Evolutionary conservation across 2,329 filamentous ascomycete genomes (phyloP).

Genomic region (Colletotrichum salicis): DNA sequence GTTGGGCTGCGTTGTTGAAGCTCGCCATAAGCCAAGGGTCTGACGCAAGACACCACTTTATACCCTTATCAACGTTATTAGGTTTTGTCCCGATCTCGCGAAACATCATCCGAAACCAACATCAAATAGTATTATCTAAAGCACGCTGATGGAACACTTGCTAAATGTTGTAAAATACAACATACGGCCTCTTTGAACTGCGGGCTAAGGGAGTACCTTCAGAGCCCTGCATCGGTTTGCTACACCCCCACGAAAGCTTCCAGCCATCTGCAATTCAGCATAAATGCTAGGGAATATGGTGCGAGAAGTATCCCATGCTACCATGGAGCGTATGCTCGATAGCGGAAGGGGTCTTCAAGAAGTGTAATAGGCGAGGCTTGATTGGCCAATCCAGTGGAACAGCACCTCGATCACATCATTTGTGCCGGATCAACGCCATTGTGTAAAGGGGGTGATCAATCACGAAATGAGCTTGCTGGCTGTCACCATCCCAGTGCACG

Average conservation of each 20-base stretch:
- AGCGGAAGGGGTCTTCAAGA: neutral
- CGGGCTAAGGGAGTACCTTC: neutral
- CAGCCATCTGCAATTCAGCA: neutral
- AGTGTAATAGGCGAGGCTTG: neutral
- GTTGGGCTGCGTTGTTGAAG: neutral
- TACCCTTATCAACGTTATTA: neutral
- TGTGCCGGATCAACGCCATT: constrained; percentile 28
- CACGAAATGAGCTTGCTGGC: constrained; percentile 30
- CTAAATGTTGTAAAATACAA: neutral
- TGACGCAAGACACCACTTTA: constrained; percentile 16
- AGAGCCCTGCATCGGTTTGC: neutral
- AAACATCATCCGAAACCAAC: neutral
- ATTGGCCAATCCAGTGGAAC: constrained; percentile 1
- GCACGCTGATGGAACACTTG: neutral
- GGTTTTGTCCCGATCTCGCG: neutral
- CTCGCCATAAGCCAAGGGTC: constrained; percentile 14
- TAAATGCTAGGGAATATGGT: no score
- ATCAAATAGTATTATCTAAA: neutral
- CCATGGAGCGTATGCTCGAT: neutral
- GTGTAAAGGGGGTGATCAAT: constrained; percentile 8
- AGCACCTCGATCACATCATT: constrained; percentile 26
- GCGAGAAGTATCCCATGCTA: neutral
- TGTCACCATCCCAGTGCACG: constrained; percentile 20
- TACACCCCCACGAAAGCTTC: neutral
- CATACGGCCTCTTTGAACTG: neutral